Evolutionary conservation across 331 rosid genomes (phyloP), one percentile per base, ranked within the genome.

Genomic region (Malus hybrid): DNA sequence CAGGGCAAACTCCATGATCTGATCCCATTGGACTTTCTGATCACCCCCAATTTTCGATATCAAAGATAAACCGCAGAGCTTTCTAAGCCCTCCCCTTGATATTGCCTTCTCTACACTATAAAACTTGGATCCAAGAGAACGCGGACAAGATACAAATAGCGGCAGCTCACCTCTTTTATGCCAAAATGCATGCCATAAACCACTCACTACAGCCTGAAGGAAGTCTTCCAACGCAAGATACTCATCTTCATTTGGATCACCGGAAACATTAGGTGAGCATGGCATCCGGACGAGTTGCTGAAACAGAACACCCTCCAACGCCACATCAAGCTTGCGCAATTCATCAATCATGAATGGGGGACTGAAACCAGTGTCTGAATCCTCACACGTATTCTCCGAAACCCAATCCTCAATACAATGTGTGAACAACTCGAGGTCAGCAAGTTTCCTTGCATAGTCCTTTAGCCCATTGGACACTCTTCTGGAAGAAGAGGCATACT

Each of bases 181-280:
- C 96, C 96, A 91, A 80, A 91, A 91, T 29, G 93, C 85, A 28
- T 93, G 96, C 96, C 96, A 91, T 14, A 91, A 80, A 52, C 96
- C 93, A 76, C 80, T 89, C 74, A 85, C 81, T 44, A 87, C 61
- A 31, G 91, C 87, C 57, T 89, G 90, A 76, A 88, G 89, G 75
- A 88, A 89, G 83, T 89, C 96, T 73, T 91, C 96, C 64, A 79
- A 77, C 10, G 96, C 96, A 28, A 91, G 86, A 75, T 82, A 89
- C 62, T 86, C 87, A 60, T 87, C 92, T 84, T 91, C 96, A 50
- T 71, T 73, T 65, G 81, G 72, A 73, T 83, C 88, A 66, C 81
- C 73, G 1, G 80, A 62, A 69, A 50, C 72, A 68, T 81, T 81
- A 34, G 80, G 76, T 24, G 74, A 83, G 71, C 73, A 69, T 44